Evolutionary conservation across 495 filamentous ascomycete species (phyloP).

Genomic region (Endocarpon pusillum): DNA sequence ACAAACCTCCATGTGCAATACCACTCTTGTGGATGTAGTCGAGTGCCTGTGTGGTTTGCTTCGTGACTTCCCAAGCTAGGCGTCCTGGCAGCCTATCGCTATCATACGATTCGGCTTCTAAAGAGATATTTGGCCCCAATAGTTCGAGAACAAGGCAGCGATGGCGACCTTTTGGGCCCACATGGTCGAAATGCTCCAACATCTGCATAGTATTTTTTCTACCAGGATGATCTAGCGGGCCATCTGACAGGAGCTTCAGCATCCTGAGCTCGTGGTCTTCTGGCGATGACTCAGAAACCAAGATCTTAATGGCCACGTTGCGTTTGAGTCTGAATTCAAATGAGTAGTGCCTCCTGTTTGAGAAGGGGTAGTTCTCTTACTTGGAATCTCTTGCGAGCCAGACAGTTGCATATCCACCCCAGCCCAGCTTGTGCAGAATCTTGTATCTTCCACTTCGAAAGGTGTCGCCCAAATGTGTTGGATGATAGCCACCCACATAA

Average conservation of each 20-base stretch:
- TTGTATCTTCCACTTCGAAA: constrained; percentile 77
- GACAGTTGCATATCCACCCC: constrained; percentile 79
- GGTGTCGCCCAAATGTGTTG: constrained; percentile 62
- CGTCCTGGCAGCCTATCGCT: no score
- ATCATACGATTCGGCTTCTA: no score
- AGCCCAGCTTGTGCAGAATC: constrained; percentile 73
- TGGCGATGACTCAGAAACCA: constrained; percentile 18
- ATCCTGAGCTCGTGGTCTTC: no score
- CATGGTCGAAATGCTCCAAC: constrained; percentile 19
- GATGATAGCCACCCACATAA: constrained; percentile 54
- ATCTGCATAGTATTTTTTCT: constrained; percentile 18
- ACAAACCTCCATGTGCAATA: no score
- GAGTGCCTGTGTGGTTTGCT: no score
- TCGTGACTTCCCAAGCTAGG: no score
- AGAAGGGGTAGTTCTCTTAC: constrained; percentile 3
- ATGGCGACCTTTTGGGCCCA: constrained; percentile 25
- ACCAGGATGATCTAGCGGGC: no score
- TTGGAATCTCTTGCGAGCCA: constrained; percentile 39
- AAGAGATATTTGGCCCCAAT: no score
- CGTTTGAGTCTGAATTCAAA: constrained; percentile 23
- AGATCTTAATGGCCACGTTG: constrained; percentile 68
- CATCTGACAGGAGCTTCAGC: no score
- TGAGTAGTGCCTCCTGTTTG: constrained; percentile 47
- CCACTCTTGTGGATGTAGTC: no score
- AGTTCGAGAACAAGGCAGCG: constrained; percentile 24